Percentiles rank a stretch among this genome's conserved stretches.
phyloP scores from a whole-genome alignment of 805 yeast species.

The Clavispora phyllophila region DNA sequence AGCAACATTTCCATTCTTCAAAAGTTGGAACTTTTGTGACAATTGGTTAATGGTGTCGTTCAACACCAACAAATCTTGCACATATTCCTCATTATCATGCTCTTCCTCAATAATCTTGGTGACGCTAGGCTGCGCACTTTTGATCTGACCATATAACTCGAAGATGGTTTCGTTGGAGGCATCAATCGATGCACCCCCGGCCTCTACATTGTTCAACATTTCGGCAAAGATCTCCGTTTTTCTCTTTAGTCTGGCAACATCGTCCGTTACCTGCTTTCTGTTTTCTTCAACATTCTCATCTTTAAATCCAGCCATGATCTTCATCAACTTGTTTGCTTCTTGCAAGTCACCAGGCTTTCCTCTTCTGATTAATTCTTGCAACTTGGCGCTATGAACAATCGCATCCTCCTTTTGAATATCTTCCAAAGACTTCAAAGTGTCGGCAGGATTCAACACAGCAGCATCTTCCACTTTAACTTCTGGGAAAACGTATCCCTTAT shows the following conservation, averaged over 20 bases:
- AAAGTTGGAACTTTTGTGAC: constrained; percentile 57
- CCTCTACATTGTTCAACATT: constrained; percentile 58
- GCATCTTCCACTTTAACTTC: constrained; percentile 86
- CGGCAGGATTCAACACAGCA: constrained; percentile 88
- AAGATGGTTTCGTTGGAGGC: constrained; percentile 65
- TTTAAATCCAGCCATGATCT: constrained; percentile 96
- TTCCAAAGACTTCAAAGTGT: constrained; percentile 77
- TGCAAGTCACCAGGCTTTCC: constrained; percentile 93
- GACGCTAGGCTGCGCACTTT: constrained; percentile 81
- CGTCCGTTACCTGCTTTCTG: constrained; percentile 74
- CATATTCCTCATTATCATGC: constrained; percentile 49
- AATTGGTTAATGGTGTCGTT: constrained; percentile 74
- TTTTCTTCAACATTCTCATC: constrained; percentile 73
- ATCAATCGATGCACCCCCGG: constrained; percentile 34
- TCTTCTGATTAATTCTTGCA: constrained; percentile 91
- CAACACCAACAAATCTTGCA: constrained; percentile 57
- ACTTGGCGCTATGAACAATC: constrained; percentile 87
- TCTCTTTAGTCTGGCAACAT: constrained; percentile 74
- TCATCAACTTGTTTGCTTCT: constrained; percentile 96
- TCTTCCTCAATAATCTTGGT: constrained; percentile 82
- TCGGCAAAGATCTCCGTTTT: constrained; percentile 85
- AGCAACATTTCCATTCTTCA: constrained; percentile 58
- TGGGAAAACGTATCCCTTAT: constrained; percentile 92
- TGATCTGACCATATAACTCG: constrained; percentile 74
- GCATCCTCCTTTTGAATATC: constrained; percentile 92